Evolutionary conservation across 2,329 filamentous ascomycete species (phyloP), one percentile per base, ranked within the genome.

Genomic region (Chaetomiaceae sp.): DNA sequence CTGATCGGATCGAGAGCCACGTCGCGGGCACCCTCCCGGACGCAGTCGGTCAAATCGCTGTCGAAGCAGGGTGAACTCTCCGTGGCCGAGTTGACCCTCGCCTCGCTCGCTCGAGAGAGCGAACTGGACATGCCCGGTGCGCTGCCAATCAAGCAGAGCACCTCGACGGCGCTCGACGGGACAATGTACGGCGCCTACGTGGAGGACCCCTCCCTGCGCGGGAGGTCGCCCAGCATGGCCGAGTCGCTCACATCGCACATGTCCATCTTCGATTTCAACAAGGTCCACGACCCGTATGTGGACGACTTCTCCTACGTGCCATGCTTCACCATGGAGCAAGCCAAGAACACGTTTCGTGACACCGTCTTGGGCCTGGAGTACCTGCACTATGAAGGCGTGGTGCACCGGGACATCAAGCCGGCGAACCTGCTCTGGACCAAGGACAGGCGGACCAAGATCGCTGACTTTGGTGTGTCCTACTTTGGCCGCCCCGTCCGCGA

Each of bases 381-480:
- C 63, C 75, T 98, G 27, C 87, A 93, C 62, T 91, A 88, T 58
- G 84, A 90, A 62, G 86, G 86, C 14, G 86, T 91, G 36, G 86
- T 90, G 20, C 86, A 91, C 59, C 80, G 86, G 40, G 86, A 91
- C 60, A 90, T 91, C 65, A 91, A 90, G 62, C 86, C 86, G 1
- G 90, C 91, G 30, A 97, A 97, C 62, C 75, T 98, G 6, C 74
- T 98, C 6, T 89, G 91, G 72, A 94, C 88, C 41, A 82, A 73
- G 57, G 84, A 89, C 53, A 83, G 90, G 57, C 82, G 84, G 12
- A 88, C 96, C 60, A 98, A 98, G 72, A 98, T 98, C 50, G 97
- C 93, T 5, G 93, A 98, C 62, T 98, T 98, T 69, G 93, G 93
- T 26, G 93, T 98, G 1, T 98, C 93, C 1, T 98, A 97, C 65